Evolutionary conservation across 2,329 filamentous ascomycete genomes (phyloP).

Genomic region (Diaporthe ampelina): DNA sequence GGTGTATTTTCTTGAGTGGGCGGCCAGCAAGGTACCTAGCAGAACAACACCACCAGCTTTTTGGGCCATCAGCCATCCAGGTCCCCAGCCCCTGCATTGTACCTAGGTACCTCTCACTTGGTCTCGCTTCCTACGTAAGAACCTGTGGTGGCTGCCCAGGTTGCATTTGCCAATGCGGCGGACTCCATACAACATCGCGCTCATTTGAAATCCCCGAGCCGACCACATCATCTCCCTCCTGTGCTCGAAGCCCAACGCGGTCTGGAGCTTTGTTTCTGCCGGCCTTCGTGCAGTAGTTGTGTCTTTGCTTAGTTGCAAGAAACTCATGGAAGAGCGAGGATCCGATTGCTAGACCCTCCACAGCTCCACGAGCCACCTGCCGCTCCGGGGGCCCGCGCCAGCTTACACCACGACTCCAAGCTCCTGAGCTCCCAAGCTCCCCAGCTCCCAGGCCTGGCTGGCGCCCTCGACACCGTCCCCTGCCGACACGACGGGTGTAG

Average conservation of each 20-base stretch:
- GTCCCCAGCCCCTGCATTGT: not conserved
- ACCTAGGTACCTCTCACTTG: not conserved
- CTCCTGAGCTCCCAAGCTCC: not conserved
- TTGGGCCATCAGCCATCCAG: not conserved
- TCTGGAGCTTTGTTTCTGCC: not conserved
- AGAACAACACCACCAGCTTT: not conserved
- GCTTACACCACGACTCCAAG: slow-evolving; percentile 17
- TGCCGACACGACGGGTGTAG: slow-evolving; percentile 30
- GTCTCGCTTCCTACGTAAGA: not conserved
- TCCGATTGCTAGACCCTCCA: slow-evolving; percentile 17
- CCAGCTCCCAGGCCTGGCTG: not conserved
- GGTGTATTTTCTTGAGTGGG: no score
- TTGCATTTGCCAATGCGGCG: not conserved
- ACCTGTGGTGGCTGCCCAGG: no score
- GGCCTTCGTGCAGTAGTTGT: not conserved
- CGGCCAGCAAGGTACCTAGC: not conserved
- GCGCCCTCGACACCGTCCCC: not conserved
- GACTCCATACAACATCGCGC: slow-evolving; percentile 20
- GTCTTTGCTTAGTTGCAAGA: not conserved
- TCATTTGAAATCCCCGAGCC: slow-evolving; percentile 27
- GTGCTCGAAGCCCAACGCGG: not conserved
- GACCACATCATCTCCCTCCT: slow-evolving; percentile 13
- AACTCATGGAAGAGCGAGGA: slow-evolving; percentile 37
- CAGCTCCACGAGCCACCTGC: slow-evolving; percentile 21
- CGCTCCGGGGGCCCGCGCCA: not conserved